Base-by-base conservation (phyloP, 495 filamentous ascomycete species). In the Oleoguttula mirabilis region DNA sequence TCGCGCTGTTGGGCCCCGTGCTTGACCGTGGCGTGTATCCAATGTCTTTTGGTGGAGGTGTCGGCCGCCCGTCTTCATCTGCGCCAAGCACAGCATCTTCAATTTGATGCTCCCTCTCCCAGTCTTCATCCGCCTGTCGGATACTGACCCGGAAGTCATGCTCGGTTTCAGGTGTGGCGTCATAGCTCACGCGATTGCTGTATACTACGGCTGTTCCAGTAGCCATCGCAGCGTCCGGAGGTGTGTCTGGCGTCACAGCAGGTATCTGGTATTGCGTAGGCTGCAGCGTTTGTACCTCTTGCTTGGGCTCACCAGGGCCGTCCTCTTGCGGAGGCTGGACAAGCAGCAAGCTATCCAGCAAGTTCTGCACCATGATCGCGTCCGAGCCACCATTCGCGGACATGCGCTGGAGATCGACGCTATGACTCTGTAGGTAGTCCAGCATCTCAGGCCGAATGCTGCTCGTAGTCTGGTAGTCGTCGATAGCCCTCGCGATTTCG, bases 21-120 rank as follows among this genome's bases (percentile, higher is more conserved):
- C 34, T 53, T 8, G 52, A 52, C 14, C 49, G 28, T 14, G 49
- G 53, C 12, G 48, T 48, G 35, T 53, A 55, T 7, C 44, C 44
- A 25, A 35, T 32, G 32, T 60, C 59, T 25, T 60, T 60, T 2
- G 59, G 59, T 14, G 60, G 57, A 4, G 60, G 60, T 1, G 46
- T 33, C 10, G 60, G 58, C 31, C 43, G 39, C 11, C 37, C 41
- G 1, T 37, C 40, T 21, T 22, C 24, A 3, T 32, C 19, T n/a
- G 38, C 32, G 39, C 28, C 41, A 25, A 48, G 35, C 15, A 22
- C 41, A 22, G 33, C 25, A 16, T 42, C 51, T 19, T 42, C 35
- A 14, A 36, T 37, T 10, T 39, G 35, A 15, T 48, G 45, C 25
- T 47, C 22, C 31, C 45, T 25, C 37, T 49, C 41, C 41, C 47